These are phyloP conservation scores for Metschnikowia corniflorae DNA, from an alignment of 805 yeast genomes.

Conservation along the genomic window DNA sequence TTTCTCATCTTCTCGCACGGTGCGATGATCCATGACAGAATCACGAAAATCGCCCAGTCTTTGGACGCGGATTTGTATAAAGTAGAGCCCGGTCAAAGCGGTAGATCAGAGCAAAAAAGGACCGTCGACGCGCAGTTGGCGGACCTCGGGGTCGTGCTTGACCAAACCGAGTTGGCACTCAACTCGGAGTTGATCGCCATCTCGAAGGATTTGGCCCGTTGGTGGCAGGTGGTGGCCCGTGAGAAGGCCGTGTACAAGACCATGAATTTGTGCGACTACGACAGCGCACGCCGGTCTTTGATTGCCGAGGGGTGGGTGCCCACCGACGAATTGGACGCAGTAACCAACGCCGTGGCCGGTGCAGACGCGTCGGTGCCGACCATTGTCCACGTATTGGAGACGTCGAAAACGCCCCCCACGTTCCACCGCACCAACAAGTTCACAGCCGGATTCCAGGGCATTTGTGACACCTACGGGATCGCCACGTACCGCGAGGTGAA, in stretches of 20 bases:
- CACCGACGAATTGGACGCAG: conserved; percentile 61
- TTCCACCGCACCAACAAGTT: conserved; percentile 92
- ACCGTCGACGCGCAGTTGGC: conserved; percentile 26
- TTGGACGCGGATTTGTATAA: conserved; percentile 76
- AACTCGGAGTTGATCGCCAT: conserved; percentile 74
- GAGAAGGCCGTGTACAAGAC: conserved; percentile 82
- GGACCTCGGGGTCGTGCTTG: conserved; percentile 35
- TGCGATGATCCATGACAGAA: conserved; percentile 61
- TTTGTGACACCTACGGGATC: conserved; percentile 93
- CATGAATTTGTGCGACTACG: conserved; percentile 76
- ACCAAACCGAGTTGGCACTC: conserved; percentile 25
- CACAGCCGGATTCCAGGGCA: conserved; percentile 86
- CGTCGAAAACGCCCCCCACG: conserved; percentile 90
- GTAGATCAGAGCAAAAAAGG: conserved; percentile 29
- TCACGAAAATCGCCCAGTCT: conserved; percentile 82
- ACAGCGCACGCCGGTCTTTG: conserved; percentile 77
- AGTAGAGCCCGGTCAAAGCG: conserved; percentile 41
- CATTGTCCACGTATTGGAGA: conserved; percentile 56
- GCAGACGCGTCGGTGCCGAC: conserved; percentile 55
- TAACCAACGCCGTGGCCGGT: conserved; percentile 63
- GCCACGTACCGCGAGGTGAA: conserved; percentile 93
- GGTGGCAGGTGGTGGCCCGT: conserved; percentile 45
- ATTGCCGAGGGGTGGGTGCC: conserved; percentile 98
- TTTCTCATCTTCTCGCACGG: conserved; percentile 95
- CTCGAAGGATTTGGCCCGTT: conserved; percentile 67